Conservation (phyloP, 2,329 filamentous ascomycete genomes). For the Fonsecaea multimorphosa region DNA sequence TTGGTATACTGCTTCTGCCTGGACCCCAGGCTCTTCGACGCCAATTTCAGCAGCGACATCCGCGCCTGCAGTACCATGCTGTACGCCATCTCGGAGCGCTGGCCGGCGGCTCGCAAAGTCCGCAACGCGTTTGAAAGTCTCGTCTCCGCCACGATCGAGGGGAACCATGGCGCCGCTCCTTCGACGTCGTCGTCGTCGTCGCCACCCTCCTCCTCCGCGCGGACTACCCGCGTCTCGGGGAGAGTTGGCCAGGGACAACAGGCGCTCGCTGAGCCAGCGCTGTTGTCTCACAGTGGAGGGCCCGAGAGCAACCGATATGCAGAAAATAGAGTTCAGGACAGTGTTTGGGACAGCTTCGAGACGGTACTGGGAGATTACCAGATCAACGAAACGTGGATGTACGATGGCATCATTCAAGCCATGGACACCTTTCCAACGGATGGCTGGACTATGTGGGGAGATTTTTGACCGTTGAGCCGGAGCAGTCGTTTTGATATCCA, state of each 20-base stretch:
- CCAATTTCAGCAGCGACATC: slow-evolving; percentile 15
- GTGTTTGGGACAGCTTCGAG: not conserved
- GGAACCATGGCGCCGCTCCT: not conserved
- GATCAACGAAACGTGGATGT: not conserved
- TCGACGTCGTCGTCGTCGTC: not conserved
- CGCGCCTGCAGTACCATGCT: slow-evolving; percentile 17
- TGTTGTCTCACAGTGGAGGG: not conserved
- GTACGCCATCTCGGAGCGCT: slow-evolving; percentile 17
- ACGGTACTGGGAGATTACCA: not conserved
- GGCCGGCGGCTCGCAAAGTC: slow-evolving; percentile 6
- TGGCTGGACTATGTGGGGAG: slow-evolving; percentile 1
- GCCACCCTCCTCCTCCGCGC: not conserved
- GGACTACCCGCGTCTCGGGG: not conserved
- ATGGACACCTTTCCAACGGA: not conserved
- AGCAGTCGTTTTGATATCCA: not conserved
- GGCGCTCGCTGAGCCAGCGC: not conserved
- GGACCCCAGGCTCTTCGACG: slow-evolving; percentile 6
- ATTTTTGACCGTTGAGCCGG: not conserved
- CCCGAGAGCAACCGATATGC: not conserved
- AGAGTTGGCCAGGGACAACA: not conserved
- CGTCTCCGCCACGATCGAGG: slow-evolving; percentile 36
- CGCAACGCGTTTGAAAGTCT: slow-evolving; percentile 12
- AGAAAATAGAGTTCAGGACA: not conserved
- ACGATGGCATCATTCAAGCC: slow-evolving; percentile 1
- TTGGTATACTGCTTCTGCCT: slow-evolving; percentile 13